Evolutionary conservation across 306 rosid species (phyloP).

Genomic region (Gillenia trifoliata): DNA sequence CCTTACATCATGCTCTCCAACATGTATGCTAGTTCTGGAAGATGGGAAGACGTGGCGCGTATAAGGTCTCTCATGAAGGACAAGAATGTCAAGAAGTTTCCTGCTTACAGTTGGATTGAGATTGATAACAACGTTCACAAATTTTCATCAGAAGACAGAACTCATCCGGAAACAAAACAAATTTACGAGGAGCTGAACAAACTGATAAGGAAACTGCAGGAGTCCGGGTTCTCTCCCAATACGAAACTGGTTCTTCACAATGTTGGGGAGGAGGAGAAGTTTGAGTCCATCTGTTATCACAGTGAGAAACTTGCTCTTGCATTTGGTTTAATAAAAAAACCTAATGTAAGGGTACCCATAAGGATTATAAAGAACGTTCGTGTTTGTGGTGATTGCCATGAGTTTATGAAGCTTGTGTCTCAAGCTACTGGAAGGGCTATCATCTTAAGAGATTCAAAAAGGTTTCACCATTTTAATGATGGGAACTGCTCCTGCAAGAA

Average conservation of each 20-base stretch:
- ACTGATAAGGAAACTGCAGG: constrained; percentile 16
- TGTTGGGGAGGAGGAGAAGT: constrained; percentile 30
- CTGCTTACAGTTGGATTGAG: constrained; percentile 40
- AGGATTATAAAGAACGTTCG: constrained; percentile 35
- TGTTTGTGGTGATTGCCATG: constrained; percentile 21
- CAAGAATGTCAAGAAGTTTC: constrained; percentile 24
- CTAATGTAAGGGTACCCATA: constrained; percentile 31
- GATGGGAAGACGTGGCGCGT: constrained; percentile 28
- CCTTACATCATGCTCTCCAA: constrained; percentile 35
- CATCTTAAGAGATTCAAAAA: constrained; percentile 26
- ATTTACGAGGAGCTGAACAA: constrained; percentile 22
- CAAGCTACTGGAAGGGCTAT: constrained; percentile 14
- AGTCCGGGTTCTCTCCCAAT: constrained; percentile 19
- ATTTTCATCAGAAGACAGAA: constrained; percentile 21
- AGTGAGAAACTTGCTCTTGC: constrained; percentile 49
- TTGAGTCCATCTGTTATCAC: constrained; percentile 38
- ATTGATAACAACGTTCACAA: constrained; percentile 23
- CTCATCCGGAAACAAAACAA: constrained; percentile 21
- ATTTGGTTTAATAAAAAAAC: constrained; percentile 34
- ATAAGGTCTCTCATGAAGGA: constrained; percentile 29
- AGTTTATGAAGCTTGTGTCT: constrained; percentile 23
- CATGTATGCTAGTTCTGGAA: constrained; percentile 24
- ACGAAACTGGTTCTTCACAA: constrained; percentile 27
- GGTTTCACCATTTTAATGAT: constrained; percentile 21
- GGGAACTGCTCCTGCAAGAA: constrained; percentile 21